Evolutionary conservation across 768 basidiomycete genomes (phyloP), one percentile per base, ranked within the genome.

Genomic region (Epithele typhae): DNA sequence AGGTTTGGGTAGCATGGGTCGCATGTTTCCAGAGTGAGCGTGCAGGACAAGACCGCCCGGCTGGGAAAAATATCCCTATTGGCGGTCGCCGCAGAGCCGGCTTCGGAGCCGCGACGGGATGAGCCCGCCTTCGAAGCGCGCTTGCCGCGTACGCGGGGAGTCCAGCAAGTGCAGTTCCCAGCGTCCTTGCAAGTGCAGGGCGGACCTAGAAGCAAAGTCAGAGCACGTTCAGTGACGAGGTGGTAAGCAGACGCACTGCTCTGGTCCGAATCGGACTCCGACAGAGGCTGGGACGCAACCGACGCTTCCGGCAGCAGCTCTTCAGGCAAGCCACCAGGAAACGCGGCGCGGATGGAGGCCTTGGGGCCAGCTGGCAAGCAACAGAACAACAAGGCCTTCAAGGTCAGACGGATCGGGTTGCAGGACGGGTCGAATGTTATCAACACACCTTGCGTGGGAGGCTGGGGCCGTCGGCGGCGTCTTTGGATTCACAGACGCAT

Each of bases 271-370:
- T 84, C 81, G 40, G 71, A 71, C 55, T 82, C 80, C 41, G 73
- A 71, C 19, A 64, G 59, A 40, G 59, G 53, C 53, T 70, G 71
- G 54, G 67, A 60, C 51, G 74, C 73, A 62, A 76, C 73, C 74
- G 74, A 78, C 73, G 80, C 75, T 73, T 76, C 82, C 70, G 84
- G 73, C 65, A 77, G 51, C 65, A 77, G 51, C 42, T 46, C 76
- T 64, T 77, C 72, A 15, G 84, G 82, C 33, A 90, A 74, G 68
- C 87, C 87, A 59, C 83, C 70, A 52, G 87, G 87, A 72, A 87
- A 90, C 73, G 87, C 75, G 75, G 87, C 84, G 70, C 76, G 69
- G 59, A 78, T 77, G 59, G 78, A 75, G 60, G 82, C 70, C 70
- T 78, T 79, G 52, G 73, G 77, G 55, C 67, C 69, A 58, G 76